Base-by-base conservation (phyloP, 1,284 basidiomycete species). In the Papiliotrema terrestris region DNA sequence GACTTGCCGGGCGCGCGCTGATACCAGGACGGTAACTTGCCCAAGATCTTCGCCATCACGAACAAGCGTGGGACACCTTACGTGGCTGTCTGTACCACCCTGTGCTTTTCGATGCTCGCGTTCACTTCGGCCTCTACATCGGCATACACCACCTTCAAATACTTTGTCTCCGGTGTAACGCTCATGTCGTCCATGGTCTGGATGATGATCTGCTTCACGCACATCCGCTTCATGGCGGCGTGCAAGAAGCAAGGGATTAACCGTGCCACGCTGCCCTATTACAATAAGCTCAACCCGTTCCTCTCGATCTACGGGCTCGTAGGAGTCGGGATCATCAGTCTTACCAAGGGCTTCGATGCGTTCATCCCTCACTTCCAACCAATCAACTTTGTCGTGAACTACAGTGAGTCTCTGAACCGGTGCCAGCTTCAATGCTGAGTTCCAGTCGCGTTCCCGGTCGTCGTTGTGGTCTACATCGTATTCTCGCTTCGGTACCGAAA, bases 81-180 rank as follows among this genome's bases (percentile, higher is more conserved):
- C 51, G 55, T 60, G n/a, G 59, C 68, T 2, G 61, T 76, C 1
- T 37, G 14, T 48, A 72, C 32, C 68, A 63, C 20, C 60, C 64
- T 0, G 48, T 61, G 8, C 70, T 78, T 59, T 61, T 62, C 51
- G 62, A 64, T 23, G 58, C 78, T 72, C 15, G 69, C 73, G 9
- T 77, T 61, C 45, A 68, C 76, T 61, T 67, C 65, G 13, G 29
- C 62, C 39, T 42, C 49, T 6, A 29, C 52, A 23, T 57, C 49
- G 14, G 57, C 57, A 14, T 41, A 50, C 8, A 44, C 55, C 26
- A 56, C 49, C 1, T 63, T 63, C 53, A 42, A 38, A 23, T 63
- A 56, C 51, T 32, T 63, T n/a, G 49, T 48, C 50, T 56, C 53
- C 45, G 44, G 57, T 43, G 57, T 54, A 45, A 53, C 61, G 14